phyloP scores from a whole-genome alignment of 305 asterid species.

The Solanum hybrid region DNA sequence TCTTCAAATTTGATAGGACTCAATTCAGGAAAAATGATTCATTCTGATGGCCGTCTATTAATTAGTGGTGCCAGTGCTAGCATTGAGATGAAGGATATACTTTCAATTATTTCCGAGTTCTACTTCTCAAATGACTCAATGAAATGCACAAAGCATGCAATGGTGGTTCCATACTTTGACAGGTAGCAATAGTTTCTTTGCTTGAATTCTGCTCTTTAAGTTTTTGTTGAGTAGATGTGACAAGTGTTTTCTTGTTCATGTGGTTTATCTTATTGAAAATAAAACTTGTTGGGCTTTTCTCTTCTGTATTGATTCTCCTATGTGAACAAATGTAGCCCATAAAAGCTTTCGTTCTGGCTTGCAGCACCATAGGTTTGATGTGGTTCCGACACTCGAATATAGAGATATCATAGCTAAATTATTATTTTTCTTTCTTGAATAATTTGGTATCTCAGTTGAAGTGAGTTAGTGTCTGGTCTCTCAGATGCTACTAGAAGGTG shows the following conservation, averaged over 20 bases:
- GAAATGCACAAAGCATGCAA: constrained; percentile 46
- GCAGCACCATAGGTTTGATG: background rate
- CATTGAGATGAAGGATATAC: constrained; percentile 38
- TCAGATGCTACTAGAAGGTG: background rate
- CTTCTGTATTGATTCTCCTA: background rate
- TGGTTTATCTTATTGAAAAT: background rate
- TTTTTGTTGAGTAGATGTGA: background rate
- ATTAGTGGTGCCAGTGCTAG: constrained; percentile 11
- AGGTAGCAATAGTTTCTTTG: constrained; percentile 32
- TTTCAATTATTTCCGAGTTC: constrained; percentile 39
- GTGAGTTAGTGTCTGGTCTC: background rate
- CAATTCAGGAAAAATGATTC: constrained; percentile 13
- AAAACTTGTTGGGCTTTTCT: background rate
- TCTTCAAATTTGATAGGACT: constrained; percentile 20
- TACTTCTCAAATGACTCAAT: constrained; percentile 31
- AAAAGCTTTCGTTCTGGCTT: background rate
- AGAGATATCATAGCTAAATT: background rate
- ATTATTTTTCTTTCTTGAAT: background rate
- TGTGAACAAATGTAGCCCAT: background rate
- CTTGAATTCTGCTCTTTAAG: background rate
- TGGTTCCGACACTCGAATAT: background rate
- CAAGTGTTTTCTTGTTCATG: background rate
- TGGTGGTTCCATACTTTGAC: constrained; percentile 92
- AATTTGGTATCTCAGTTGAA: background rate
- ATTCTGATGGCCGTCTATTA: constrained; percentile 23